Base-by-base conservation (phyloP, 2,329 filamentous ascomycete species). In the Colletotrichum sojae region DNA sequence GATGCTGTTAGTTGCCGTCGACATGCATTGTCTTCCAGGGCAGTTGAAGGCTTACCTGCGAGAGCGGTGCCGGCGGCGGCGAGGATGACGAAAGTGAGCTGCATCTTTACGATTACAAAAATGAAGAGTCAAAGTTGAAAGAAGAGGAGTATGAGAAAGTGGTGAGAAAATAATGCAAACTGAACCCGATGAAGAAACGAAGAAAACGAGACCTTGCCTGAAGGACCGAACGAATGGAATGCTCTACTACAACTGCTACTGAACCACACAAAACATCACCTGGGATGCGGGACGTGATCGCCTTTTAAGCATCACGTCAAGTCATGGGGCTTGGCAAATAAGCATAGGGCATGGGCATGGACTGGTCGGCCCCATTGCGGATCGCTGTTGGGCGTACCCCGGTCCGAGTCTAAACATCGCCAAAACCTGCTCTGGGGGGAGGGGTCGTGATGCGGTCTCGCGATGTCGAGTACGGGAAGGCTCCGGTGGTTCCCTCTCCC, bases 1-100 rank as follows among this genome's bases (percentile, higher is more conserved):
- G 10, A 2, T 20, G 54, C 63, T 22, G 58, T 57, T 40, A 15
- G 43, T 25, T 39, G 5, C 9, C 16, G 9, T 25, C 12, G 15
- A 12, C 39, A 5, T 25, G 22, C 22, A 25, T 25, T 25, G 22
- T 25, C 3, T 25, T 25, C 22, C 22, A 25, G 22, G 4, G 22
- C 22, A 25, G 22, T 25, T 3, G 22, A 22, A 2, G 13, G 2
- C 40, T 54, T 27, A 72, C 70, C 70, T 45, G 59, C 70, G 57
- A 72, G 56, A 51, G 68, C 69, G 31, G 59, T 40, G 46, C 70
- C 61, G 36, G 65, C 56, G 56, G 68, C 70, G 57, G 64, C 70
- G 27, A 72, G 51, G 57, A 69, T 36, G 40, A 55, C 43, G 27
- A 71, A 12, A 27, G 70, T 71, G 45, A 71, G 56, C 57, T 71